Evolutionary conservation across 2,329 filamentous ascomycete species (phyloP), one percentile per base, ranked within the genome.

Genomic region (Trichoderma breve): DNA sequence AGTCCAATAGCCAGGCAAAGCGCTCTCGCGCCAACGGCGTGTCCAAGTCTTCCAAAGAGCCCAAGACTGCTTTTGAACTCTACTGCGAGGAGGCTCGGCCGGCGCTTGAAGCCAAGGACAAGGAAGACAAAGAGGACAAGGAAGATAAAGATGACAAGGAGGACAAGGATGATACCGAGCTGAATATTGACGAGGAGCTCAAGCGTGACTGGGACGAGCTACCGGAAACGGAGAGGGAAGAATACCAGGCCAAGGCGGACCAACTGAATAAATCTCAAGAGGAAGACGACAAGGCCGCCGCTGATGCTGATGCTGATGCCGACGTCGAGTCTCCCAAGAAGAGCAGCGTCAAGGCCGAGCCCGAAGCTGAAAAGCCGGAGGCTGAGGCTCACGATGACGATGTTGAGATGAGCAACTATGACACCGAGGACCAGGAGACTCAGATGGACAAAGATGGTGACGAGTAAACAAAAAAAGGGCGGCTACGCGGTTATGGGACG

Each of bases 121-220:
- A 84, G 47, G 55, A 47, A 0, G 43, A 47, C 2, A 47, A 47
- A 4, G 55, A 60, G 0, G 78, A 82, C 73, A 84, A 85, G 6
- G 57, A 60, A 3, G 78, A 82, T 72, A 84, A 85, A 8, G 55
- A 58, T 32, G 78, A 82, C 73, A 84, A 85, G 57, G 57, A 60
- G 4, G 78, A 82, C 73, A 84, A 85, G 77, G 83, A 83, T 18
- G 75, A 77, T 21, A 74, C 72, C 24, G 75, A 79, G 14, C 58
- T 82, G 70, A 82, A 83, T 71, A 78, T 87, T 14, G 86, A 89
- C n/a, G 86, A 87, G 66, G 87, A 88, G 80, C 82, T 90, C 9
- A 80, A 83, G n/a, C 83, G 83, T 14, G 81, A 82, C 55, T 90
- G 88, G 88, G 86, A 87, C 72, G 84, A 86, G 24, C 81, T 90